phyloP scores from a whole-genome alignment of 2,329 filamentous ascomycete genomes.

The Neonectria punicea region DNA sequence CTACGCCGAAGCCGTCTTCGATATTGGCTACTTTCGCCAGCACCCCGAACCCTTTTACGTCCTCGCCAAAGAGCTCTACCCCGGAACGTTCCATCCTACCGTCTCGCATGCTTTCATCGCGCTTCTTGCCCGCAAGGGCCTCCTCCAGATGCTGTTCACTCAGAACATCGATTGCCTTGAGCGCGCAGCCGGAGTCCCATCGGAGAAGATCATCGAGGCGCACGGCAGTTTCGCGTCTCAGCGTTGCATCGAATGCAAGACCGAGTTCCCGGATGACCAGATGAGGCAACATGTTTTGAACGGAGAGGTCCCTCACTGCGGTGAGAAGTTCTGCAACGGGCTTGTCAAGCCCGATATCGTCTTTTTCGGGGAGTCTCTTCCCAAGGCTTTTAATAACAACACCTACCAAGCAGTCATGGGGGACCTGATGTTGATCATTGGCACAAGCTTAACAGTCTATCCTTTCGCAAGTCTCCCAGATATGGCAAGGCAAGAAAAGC shows the following conservation, averaged over 20 bases:
- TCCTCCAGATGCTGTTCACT: slow-evolving; percentile 89
- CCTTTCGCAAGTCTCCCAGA: slow-evolving; percentile 87
- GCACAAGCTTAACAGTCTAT: slow-evolving; percentile 87
- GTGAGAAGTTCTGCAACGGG: slow-evolving; percentile 71
- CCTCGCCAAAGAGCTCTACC: slow-evolving; percentile 90
- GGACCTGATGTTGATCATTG: slow-evolving; percentile 86
- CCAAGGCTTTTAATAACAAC: slow-evolving; percentile 49
- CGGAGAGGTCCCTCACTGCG: slow-evolving; percentile 77
- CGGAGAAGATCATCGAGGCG: slow-evolving; percentile 86
- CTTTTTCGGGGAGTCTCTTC: slow-evolving; percentile 84
- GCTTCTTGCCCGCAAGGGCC: slow-evolving; percentile 80
- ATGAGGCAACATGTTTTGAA: slow-evolving; percentile 77
- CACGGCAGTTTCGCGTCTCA: slow-evolving; percentile 95
- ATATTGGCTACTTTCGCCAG: slow-evolving; percentile 86
- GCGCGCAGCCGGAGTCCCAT: slow-evolving; percentile 83
- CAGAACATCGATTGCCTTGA: slow-evolving; percentile 99
- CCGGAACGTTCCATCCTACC: slow-evolving; percentile 88
- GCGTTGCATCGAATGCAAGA: slow-evolving; percentile 88
- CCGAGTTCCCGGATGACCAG: slow-evolving; percentile 73
- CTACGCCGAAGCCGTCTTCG: slow-evolving; percentile 92
- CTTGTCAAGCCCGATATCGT: slow-evolving; percentile 95
- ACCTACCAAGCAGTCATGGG: slow-evolving; percentile 65
- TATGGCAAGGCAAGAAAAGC: slow-evolving; percentile 68
- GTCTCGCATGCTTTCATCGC: slow-evolving; percentile 90
- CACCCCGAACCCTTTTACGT: slow-evolving; percentile 93